phyloP scores from a whole-genome alignment of 441 rosid genomes.

The Mallotus japonicus region DNA sequence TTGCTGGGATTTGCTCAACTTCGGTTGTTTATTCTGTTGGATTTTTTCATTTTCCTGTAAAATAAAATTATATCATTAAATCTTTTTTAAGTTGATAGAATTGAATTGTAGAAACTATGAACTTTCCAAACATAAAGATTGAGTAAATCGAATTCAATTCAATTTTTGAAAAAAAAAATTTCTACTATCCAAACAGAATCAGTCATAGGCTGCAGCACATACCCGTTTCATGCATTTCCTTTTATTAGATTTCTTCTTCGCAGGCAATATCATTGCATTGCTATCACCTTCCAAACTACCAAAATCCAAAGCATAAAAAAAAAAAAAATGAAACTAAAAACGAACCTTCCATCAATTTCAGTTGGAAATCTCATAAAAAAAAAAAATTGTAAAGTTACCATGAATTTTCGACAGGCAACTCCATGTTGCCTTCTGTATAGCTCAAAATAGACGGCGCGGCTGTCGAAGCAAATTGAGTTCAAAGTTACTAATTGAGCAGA shows the following conservation, averaged over 20 bases:
- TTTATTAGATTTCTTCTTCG: conserved; percentile 38
- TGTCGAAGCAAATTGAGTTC: not conserved
- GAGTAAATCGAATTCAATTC: too few species aligned
- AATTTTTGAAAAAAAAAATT: too few species aligned
- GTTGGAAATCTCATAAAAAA: not conserved
- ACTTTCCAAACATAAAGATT: too few species aligned
- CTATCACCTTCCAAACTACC: conserved; percentile 48
- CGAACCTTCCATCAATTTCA: too few species aligned
- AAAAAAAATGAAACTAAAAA: too few species aligned
- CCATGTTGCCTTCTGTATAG: conserved; percentile 6
- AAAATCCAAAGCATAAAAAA: conserved; percentile 14
- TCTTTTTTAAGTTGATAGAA: too few species aligned
- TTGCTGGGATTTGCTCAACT: conserved; percentile 55
- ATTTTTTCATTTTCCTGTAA: conserved; percentile 27
- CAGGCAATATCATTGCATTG: conserved; percentile 60
- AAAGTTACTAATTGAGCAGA: too few species aligned
- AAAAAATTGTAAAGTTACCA: conserved; percentile 2
- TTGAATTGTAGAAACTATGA: too few species aligned
- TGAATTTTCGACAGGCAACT: conserved; percentile 6
- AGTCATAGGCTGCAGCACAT: not conserved
- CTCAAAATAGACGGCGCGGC: not conserved
- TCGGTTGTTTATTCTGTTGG: conserved; percentile 24
- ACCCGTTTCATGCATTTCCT: conserved; percentile 44
- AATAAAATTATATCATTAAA: not conserved
- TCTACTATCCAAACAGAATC: not conserved